Evolutionary conservation across 768 basidiomycete genomes (phyloP).

Genomic region (Floccularia luteovirens): DNA sequence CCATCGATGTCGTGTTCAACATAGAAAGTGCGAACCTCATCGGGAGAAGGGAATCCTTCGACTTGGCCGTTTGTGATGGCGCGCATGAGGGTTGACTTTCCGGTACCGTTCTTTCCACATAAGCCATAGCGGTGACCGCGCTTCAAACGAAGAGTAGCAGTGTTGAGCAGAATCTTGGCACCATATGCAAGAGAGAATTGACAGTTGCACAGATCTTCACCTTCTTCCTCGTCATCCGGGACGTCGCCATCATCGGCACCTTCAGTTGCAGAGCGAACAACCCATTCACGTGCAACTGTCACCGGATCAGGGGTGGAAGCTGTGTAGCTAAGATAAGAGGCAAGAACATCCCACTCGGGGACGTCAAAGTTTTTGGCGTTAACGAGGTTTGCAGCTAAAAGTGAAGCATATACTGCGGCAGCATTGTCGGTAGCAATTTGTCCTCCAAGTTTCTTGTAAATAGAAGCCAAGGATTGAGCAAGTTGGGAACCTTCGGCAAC

Average conservation of each 20-base stretch:
- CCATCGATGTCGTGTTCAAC: conserved; percentile 99
- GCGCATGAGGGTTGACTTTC: conserved; percentile 92
- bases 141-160: conserved; percentile 93
- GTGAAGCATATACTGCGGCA: conserved; percentile 61
- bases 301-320: conserved; percentile 56
- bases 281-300: conserved; percentile 74
- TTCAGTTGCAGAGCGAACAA: conserved; percentile 81
- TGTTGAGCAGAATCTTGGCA: conserved; percentile 98
- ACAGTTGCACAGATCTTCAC: conserved; percentile 98
- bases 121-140: conserved; percentile 98
- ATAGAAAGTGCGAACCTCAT: conserved; percentile 97
- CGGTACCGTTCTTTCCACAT: conserved; percentile 97
- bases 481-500: conserved; percentile 63
- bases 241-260: conserved; percentile 61
- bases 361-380: conserved; percentile 91
- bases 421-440: conserved; percentile 50
- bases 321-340: conserved; percentile 68
- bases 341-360: conserved; percentile 78
- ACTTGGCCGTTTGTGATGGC: conserved; percentile 96
- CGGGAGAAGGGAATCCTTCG: conserved; percentile 96
- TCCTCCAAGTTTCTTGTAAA: conserved; percentile 82
- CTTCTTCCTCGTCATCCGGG: conserved; percentile 90
- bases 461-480: conserved; percentile 53
- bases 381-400: conserved; percentile 80
- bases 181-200: conserved; percentile 98